Conservation (phyloP, 257 asterid genomes). For the Orobanche coerulescens region DNA sequence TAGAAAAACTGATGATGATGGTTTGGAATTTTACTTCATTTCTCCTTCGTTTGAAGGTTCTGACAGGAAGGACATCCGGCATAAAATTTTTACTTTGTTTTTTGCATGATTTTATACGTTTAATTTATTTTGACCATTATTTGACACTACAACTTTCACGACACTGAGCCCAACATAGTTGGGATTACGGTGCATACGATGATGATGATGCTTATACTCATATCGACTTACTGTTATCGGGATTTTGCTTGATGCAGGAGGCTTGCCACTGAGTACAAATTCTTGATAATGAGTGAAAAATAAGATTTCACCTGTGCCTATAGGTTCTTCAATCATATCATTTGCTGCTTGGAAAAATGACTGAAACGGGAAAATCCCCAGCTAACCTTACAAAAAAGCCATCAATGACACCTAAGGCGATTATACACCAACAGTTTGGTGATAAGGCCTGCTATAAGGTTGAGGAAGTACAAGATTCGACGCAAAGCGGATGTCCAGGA, state of each 20-base stretch:
- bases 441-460: constrained; percentile 56
- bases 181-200: no score
- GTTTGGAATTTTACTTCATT: no score
- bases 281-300: constrained; percentile 8
- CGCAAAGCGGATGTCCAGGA: constrained; percentile 59
- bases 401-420: constrained; percentile 68
- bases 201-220: no score
- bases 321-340: not conserved
- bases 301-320: not conserved
- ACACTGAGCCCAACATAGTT: no score
- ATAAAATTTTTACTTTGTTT: no score
- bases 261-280: not conserved
- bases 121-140: no score
- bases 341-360: constrained; percentile 22
- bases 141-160: no score
- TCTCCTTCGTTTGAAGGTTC: no score
- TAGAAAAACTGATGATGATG: no score
- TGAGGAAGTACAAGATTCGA: constrained; percentile 63
- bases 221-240: not conserved
- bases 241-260: constrained; percentile 7
- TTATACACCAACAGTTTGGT: constrained; percentile 72
- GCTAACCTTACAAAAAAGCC: constrained; percentile 40
- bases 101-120: no score
- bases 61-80: no score
- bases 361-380: constrained; percentile 32